phyloP scores from a whole-genome alignment of 495 filamentous ascomycete genomes.

The Penicillium silybi region DNA sequence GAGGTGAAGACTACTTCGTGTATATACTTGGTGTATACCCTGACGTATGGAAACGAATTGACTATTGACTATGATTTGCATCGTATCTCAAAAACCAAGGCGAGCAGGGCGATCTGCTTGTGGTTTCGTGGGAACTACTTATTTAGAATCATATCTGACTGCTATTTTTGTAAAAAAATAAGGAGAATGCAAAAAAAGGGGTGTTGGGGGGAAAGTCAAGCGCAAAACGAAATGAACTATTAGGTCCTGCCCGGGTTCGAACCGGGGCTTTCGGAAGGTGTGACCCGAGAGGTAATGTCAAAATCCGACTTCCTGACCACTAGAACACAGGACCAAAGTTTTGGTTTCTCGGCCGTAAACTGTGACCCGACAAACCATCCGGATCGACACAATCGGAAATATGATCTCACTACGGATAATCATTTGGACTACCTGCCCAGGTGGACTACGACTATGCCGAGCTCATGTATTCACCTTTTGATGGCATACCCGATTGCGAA shows the following conservation, averaged over 20 bases:
- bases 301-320: background rate
- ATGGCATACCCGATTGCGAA: no score
- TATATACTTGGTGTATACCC: conserved; percentile 7
- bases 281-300: background rate
- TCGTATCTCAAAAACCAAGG: no score
- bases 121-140: no score
- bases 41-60: background rate
- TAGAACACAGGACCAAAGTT: background rate
- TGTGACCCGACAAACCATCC: background rate
- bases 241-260: background rate
- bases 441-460: no score
- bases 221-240: background rate
- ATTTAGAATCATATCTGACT: background rate
- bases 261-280: background rate
- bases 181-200: background rate
- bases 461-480: no score
- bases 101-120: no score
- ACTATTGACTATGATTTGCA: background rate
- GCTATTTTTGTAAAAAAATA: no score
- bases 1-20: background rate
- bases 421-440: no score
- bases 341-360: background rate
- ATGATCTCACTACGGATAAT: background rate
- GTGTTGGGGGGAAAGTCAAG: no score
- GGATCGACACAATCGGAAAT: background rate